These are phyloP conservation scores for Blastobotrys proliferans DNA, from an alignment of 1,139 yeast species.

Conservation along the genomic window DNA sequence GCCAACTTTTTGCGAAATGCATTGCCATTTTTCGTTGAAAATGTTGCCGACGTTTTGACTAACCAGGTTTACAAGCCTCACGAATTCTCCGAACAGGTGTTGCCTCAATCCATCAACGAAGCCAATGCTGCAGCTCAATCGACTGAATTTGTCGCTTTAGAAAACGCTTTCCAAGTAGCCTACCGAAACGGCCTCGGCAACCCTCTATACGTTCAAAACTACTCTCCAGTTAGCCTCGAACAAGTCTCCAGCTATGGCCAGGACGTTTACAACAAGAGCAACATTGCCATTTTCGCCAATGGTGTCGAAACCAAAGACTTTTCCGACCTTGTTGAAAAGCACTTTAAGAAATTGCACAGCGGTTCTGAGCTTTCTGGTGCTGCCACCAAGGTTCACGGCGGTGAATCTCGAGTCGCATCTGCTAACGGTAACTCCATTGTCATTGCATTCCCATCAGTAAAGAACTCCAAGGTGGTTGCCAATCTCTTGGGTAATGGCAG, in stretches of 20 bases:
- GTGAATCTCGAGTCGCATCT: constrained; percentile 74
- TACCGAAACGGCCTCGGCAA: constrained; percentile 89
- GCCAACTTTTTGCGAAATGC: constrained; percentile 83
- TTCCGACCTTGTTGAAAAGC: constrained; percentile 62
- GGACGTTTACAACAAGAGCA: constrained; percentile 63
- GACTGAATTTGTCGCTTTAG: constrained; percentile 62
- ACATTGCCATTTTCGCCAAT: constrained; percentile 65
- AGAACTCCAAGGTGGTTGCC: constrained; percentile 69
- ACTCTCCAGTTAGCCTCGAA: constrained; percentile 52
- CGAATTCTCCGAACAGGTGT: constrained; percentile 76
- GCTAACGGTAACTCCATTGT: constrained; percentile 66
- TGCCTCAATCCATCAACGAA: constrained; percentile 62
- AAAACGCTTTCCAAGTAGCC: constrained; percentile 73
- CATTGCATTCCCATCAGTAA: constrained; percentile 74
- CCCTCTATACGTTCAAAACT: constrained; percentile 72
- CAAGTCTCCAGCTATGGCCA: constrained; percentile 66
- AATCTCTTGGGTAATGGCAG: constrained; percentile 62
- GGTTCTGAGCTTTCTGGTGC: constrained; percentile 48
- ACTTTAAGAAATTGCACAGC: constrained; percentile 59
- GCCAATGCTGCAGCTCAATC: constrained; percentile 48
- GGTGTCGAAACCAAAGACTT: constrained; percentile 77
- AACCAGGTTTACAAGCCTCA: constrained; percentile 68
- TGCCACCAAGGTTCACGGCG: constrained; percentile 47
- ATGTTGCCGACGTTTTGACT: constrained; percentile 72
- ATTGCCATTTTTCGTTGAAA: constrained; percentile 88